A percentile compares a stretch with the other conserved stretches of the same genome.
Evolutionary conservation across 1,139 yeast species (phyloP).

Genomic region (Pichia norvegensis): DNA sequence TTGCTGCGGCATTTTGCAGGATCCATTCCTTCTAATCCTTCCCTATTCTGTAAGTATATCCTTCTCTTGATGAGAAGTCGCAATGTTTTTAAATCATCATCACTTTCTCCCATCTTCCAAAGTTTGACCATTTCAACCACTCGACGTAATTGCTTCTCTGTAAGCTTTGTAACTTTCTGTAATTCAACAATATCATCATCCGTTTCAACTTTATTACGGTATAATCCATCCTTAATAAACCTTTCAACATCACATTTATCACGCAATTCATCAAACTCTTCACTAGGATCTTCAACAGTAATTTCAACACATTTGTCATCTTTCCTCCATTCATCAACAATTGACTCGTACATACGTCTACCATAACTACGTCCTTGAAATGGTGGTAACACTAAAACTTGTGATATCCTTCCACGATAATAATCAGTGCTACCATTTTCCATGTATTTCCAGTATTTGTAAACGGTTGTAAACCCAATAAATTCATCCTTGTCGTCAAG

Average conservation of each 20-base stretch:
- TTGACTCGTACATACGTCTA: slow-evolving; percentile 47
- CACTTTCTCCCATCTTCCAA: slow-evolving; percentile 23
- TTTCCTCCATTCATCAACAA: slow-evolving; percentile 47
- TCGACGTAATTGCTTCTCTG: slow-evolving; percentile 69
- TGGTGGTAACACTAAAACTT: slow-evolving; percentile 77
- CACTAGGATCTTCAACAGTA: slow-evolving; percentile 93
- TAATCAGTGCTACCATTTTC: slow-evolving; percentile 52
- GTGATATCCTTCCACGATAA: slow-evolving; percentile 74
- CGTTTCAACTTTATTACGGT: slow-evolving; percentile 30
- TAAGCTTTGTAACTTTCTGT: slow-evolving; percentile 45
- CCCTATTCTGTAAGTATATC: slow-evolving; percentile 68
- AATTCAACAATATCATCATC: slow-evolving; percentile 1
- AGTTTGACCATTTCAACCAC: slow-evolving; percentile 63
- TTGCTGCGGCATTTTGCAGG: slow-evolving; percentile 54
- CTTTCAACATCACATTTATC: slow-evolving; percentile 71
- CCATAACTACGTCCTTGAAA: slow-evolving; percentile 71
- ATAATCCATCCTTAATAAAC: slow-evolving; percentile 26
- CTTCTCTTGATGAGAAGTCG: slow-evolving; percentile 64
- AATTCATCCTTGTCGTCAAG: slow-evolving; percentile 30
- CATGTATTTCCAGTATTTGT: slow-evolving; percentile 74
- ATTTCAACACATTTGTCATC: slow-evolving; percentile 58
- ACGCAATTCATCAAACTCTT: slow-evolving; percentile 82
- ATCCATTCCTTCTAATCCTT: slow-evolving; percentile 63
- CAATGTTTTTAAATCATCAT: slow-evolving; percentile 27
- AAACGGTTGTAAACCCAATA: slow-evolving; percentile 77